phyloP scores from a whole-genome alignment of 2,329 filamentous ascomycete genomes.

The Cryphonectria radicalis region DNA sequence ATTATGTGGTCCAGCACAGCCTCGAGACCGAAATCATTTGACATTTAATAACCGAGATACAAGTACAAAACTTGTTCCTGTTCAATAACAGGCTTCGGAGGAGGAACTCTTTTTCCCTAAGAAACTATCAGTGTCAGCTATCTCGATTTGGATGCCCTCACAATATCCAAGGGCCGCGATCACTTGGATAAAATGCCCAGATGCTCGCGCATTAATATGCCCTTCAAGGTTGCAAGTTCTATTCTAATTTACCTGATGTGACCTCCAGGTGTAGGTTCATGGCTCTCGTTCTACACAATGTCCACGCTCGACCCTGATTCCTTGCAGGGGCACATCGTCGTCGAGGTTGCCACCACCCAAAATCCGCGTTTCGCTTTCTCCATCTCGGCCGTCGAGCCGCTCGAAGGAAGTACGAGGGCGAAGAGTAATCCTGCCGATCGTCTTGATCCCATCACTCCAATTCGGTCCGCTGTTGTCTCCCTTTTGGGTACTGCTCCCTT shows the following conservation, averaged over 20 bases:
- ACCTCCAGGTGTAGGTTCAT: too few species aligned
- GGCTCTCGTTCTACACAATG: neutral
- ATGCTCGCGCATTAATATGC: too few species aligned
- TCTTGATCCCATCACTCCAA: neutral
- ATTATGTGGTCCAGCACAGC: neutral
- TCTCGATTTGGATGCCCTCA: too few species aligned
- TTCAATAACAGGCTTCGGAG: too few species aligned
- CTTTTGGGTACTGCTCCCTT: neutral
- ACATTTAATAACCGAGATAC: neutral
- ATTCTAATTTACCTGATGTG: too few species aligned
- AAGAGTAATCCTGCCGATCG: neutral
- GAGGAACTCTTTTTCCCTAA: too few species aligned
- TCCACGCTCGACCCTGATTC: neutral
- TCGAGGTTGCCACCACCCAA: neutral
- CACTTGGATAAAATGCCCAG: too few species aligned
- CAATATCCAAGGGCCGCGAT: too few species aligned
- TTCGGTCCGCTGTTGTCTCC: neutral
- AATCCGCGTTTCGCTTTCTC: conserved; percentile 1
- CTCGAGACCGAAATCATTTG: neutral
- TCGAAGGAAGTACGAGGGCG: neutral
- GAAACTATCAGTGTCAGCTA: too few species aligned
- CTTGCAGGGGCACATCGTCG: neutral
- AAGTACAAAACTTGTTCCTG: too few species aligned
- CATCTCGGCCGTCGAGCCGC: neutral
- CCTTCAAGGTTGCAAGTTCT: too few species aligned